Evolutionary conservation across 2,329 filamentous ascomycete species (phyloP), one percentile per base, ranked within the genome.

Genomic region (Dothideomycetes sp.): DNA sequence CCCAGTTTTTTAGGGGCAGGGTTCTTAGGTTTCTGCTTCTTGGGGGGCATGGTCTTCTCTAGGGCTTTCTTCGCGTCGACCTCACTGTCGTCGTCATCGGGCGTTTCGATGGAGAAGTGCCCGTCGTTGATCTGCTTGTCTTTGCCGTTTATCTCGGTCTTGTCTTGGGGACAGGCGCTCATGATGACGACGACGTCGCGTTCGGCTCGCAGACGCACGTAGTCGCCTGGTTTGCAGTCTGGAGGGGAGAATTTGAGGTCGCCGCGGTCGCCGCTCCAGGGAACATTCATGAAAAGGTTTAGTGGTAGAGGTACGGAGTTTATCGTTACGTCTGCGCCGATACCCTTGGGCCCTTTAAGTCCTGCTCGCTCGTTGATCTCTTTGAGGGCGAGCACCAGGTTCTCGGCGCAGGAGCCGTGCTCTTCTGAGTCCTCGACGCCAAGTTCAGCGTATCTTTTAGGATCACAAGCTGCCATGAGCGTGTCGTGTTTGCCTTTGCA

Each of bases 241-340:
- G 65, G 62, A 22, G 50, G 49, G 36, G 65, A 60, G 38, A 66
- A 67, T 37, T 52, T 59, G 3, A 68, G 45, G 14, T 59, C 52
- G 3, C 64, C 64, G 10, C 61, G 52, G 16, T 63, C 53, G n/a
- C 58, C 52, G 8, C 56, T 49, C 45, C 58, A 61, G 0, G 64
- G 64, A 34, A 68, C 62, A 33, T 67, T 66, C 65, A 68, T 68
- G 49, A 67, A 69, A 9, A 69, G 52, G 32, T 66, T 64, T 4
- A 69, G 51, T 2, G 66, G 66, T 11, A 64, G 63, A 0, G 66
- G 66, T 11, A 63, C 63, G 37, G 57, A 61, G 44, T 69, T 68
- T 49, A 69, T 63, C 1, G 63, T 66, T 30, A 69, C 63, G 15
- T 68, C 64, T 5, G 65, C 63, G 17, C 66, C 66, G 3, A 69